phyloP scores from a whole-genome alignment of 73 alveolate species.

The Durusdinium trenchii region DNA sequence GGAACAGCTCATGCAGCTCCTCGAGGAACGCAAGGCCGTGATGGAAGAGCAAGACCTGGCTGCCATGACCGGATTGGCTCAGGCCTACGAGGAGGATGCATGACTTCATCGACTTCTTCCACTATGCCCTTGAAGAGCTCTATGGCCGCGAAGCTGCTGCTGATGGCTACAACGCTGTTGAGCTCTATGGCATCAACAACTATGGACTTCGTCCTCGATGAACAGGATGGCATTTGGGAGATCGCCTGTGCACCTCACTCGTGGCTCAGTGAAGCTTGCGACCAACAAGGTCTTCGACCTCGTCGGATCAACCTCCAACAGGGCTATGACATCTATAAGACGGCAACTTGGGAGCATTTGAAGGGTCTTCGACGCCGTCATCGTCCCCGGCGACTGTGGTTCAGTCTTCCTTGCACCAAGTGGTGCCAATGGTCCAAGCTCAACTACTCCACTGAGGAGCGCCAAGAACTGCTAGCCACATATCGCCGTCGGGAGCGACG shows the following conservation, averaged over 20 bases:
- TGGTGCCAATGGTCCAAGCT: background rate
- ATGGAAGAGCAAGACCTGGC: no score
- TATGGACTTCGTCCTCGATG: background rate
- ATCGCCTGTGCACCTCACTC: slow-evolving; percentile 14
- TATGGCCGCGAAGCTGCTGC: background rate
- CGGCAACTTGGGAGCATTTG: background rate
- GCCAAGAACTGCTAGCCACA: background rate
- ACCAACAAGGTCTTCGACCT: background rate
- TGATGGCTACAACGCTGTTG: background rate
- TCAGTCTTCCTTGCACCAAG: background rate
- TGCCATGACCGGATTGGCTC: background rate
- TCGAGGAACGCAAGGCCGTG: no score
- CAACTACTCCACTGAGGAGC: background rate
- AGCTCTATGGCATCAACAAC: background rate
- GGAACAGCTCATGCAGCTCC: no score
- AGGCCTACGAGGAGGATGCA: background rate
- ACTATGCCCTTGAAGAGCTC: no score
- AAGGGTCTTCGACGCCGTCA: background rate
- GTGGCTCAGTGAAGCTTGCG: background rate
- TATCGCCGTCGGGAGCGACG: background rate
- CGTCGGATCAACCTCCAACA: background rate
- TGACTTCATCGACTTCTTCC: background rate
- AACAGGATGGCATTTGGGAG: slow-evolving; percentile 20
- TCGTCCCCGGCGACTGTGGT: background rate
- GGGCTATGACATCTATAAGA: background rate